phyloP scores from a whole-genome alignment of 805 yeast genomes.

The Candida ascalaphidarum region DNA sequence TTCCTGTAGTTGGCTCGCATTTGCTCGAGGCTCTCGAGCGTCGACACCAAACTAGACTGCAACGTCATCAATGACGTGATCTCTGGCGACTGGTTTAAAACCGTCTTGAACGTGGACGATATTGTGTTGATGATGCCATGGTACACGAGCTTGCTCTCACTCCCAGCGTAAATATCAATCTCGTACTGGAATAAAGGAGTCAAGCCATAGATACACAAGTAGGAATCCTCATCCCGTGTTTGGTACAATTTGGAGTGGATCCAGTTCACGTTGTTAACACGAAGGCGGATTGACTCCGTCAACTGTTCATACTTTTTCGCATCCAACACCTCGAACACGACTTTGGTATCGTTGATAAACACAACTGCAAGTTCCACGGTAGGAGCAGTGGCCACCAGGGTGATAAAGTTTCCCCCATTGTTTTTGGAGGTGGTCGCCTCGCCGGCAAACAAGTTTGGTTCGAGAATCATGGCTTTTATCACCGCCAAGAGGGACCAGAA shows the following conservation, averaged over 20 bases:
- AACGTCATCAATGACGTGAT: conserved; percentile 21
- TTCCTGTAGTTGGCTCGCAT: conserved; percentile 18
- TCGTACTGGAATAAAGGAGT: conserved; percentile 30
- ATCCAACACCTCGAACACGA: conserved; percentile 18
- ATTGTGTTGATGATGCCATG: conserved; percentile 23
- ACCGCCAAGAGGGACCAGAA: conserved; percentile 37
- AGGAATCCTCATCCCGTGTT: conserved; percentile 1
- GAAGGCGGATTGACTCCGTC: conserved; percentile 8
- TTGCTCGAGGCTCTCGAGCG: conserved; percentile 16
- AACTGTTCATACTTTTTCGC: conserved; percentile 1
- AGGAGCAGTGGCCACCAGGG: neutral
- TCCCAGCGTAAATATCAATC: conserved; percentile 15
- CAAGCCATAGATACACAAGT: conserved; percentile 24
- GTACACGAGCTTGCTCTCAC: conserved; percentile 7
- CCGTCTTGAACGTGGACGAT: conserved; percentile 9
- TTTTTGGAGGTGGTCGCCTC: conserved; percentile 14
- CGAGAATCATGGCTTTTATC: conserved; percentile 18
- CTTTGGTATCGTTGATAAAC: conserved; percentile 21
- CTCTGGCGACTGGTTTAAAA: conserved; percentile 17
- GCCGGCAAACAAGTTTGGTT: conserved; percentile 24
- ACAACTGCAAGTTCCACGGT: conserved; percentile 10
- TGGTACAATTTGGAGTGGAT: conserved; percentile 1
- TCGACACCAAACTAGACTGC: conserved; percentile 22
- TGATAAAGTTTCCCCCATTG: conserved; percentile 13
- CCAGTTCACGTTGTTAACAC: conserved; percentile 28